Conservation (phyloP, 495 filamentous ascomycete genomes). For the Annulohypoxylon stygium region DNA sequence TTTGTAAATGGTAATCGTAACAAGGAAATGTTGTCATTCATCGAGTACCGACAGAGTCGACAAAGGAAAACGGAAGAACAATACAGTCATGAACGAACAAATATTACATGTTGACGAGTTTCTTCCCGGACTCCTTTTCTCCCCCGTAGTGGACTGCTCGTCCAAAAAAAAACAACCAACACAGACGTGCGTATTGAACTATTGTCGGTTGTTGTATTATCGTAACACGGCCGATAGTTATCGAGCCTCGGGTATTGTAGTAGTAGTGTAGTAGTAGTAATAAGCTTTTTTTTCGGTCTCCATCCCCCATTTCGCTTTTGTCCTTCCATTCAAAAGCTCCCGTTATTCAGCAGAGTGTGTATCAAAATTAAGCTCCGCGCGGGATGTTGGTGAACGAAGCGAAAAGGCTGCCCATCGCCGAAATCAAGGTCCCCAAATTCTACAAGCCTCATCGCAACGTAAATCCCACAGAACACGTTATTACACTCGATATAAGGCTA, state of each 20-base stretch:
- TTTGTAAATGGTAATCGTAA: slow-evolving; percentile 40
- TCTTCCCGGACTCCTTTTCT: slow-evolving; percentile 48
- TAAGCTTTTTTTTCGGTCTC: slow-evolving; percentile 13
- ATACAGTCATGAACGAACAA: slow-evolving; percentile 56
- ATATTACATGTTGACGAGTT: slow-evolving; percentile 66
- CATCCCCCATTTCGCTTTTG: slow-evolving; percentile 6
- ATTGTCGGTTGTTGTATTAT: slow-evolving; percentile 46
- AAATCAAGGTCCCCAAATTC: slow-evolving; percentile 43
- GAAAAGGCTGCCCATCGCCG: slow-evolving; percentile 35
- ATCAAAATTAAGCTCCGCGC: slow-evolving; percentile 24
- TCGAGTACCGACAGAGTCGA: slow-evolving; percentile 48
- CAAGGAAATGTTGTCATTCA: slow-evolving; percentile 50
- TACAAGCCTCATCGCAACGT: slow-evolving; percentile 42
- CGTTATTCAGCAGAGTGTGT: slow-evolving; percentile 27
- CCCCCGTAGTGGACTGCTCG: slow-evolving; percentile 22
- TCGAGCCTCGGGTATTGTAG: slow-evolving; percentile 46
- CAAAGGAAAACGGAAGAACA: slow-evolving; percentile 53
- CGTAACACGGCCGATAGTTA: slow-evolving; percentile 41
- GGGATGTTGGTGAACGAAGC: slow-evolving; percentile 24
- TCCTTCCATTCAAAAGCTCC: slow-evolving; percentile 12
- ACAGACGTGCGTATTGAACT: slow-evolving; percentile 39
- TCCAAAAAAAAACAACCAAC: slow-evolving; percentile 30
- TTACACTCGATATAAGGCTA: slow-evolving; percentile 12
- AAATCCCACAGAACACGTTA: slow-evolving; percentile 36
- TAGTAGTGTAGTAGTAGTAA: slow-evolving; percentile 29